Evolutionary conservation across 257 asterid species (phyloP), one percentile per base, ranked within the genome.

Genomic region (Gentiana straminea): DNA sequence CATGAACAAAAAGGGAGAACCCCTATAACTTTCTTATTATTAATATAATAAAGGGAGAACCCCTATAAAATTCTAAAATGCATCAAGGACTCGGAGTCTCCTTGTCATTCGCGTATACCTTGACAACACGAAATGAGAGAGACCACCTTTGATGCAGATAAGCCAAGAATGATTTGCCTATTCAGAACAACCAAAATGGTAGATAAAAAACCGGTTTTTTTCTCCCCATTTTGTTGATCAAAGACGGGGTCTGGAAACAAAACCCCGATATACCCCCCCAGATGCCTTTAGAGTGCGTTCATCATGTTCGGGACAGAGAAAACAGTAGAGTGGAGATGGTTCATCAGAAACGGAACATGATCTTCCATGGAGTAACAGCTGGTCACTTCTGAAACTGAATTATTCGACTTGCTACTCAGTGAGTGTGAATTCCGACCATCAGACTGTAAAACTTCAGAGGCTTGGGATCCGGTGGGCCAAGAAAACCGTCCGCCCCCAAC

Each of bases 81-180:
- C 78, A 76, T 54, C 46, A 54, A 58, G 73, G 68, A 58, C 51
- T 52, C 9, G 46, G 46, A 41, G 68, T 8, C 55, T 74, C 57
- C 70, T 59, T 12, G 52, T 65, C 41, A 71, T 47, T 51, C 68
- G 35, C 2, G 4, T 7, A 5, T 49, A 41, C 65, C 60, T 35
- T 32, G 12, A 36, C 5, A 35, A 52, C 66, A 59, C 35, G 38
- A 53, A 62, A 59, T 37, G 55, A 24, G 35, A 72, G 59, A 56
- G 68, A 62, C 58, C 44, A 41, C 71, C 71, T 7, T 52, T 63
- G 66, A 2, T 4, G 9, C 60, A 67, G 71, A 4, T n/a, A 24
- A 86, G 93, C 95, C 95, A 86, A 83, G 93, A 68, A 86, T 83
- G 93, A 75, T 15, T 75, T 81, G 86, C 89, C 93, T 54, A 7